Conservation (phyloP, 2,329 filamentous ascomycete species). For the Venturia oleaginea region DNA sequence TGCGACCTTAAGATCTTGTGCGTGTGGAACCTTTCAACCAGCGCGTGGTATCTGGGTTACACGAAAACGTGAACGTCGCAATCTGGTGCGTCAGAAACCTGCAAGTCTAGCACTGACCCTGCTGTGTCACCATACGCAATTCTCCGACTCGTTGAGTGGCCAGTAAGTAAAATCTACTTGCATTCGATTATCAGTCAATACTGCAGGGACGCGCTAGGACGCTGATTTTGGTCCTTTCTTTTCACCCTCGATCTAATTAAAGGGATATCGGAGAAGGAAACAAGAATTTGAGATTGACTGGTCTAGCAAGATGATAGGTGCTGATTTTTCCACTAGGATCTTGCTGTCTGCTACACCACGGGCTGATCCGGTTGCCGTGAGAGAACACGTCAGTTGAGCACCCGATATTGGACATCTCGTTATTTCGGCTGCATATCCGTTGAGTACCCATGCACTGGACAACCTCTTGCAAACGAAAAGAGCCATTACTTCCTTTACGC, state of each 20-base stretch:
- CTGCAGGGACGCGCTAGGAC: not conserved
- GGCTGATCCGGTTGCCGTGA: not conserved
- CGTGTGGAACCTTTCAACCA: slow-evolving; percentile 1
- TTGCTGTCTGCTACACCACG: not conserved
- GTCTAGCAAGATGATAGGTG: not conserved
- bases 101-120: not conserved
- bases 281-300: not conserved
- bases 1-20: not conserved
- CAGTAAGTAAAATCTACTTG: not conserved
- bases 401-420: not conserved
- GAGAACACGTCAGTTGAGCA: not conserved
- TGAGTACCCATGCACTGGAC: not conserved
- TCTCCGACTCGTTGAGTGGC: not conserved
- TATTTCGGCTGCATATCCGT: not conserved
- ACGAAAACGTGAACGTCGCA: slow-evolving; percentile 12
- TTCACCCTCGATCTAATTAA: not conserved
- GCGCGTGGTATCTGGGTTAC: not conserved
- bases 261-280: not conserved
- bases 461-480: not conserved
- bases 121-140: slow-evolving; percentile 1
- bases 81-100: slow-evolving; percentile 5
- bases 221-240: not conserved
- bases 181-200: not conserved
- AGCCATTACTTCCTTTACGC: not conserved
- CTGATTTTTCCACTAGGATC: not conserved